phyloP scores from a whole-genome alignment of 805 yeast species.

The Metschnikowia borealis region DNA sequence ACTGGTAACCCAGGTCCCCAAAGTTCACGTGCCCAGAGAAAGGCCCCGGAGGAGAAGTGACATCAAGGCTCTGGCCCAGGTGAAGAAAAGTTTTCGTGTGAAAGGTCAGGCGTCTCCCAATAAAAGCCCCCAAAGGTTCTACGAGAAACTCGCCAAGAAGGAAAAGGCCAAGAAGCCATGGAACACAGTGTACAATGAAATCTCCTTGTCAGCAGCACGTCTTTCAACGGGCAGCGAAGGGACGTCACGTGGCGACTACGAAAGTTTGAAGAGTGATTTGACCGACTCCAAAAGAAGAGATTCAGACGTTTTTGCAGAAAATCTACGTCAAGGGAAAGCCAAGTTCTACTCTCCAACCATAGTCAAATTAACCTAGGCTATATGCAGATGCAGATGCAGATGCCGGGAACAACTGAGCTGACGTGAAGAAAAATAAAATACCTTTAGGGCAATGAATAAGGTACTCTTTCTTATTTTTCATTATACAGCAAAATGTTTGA shows the following conservation, averaged over 20 bases:
- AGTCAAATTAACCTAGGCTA: neutral
- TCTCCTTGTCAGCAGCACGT: slow-evolving; percentile 35
- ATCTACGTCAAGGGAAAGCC: slow-evolving; percentile 17
- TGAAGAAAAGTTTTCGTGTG: slow-evolving; percentile 6
- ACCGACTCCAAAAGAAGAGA: slow-evolving; percentile 23
- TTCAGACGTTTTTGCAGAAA: slow-evolving; percentile 18
- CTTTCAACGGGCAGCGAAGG: slow-evolving; percentile 32
- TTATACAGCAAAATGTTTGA: neutral
- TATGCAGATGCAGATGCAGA: neutral
- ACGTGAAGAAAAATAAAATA: neutral
- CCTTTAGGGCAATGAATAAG: neutral
- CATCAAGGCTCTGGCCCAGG: slow-evolving; percentile 2
- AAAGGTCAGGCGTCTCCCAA: slow-evolving; percentile 5
- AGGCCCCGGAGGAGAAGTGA: neutral
- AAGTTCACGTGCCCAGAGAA: neutral
- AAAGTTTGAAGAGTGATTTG: slow-evolving; percentile 26
- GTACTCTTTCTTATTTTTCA: neutral
- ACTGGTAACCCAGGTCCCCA: neutral
- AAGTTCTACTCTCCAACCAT: slow-evolving; percentile 7
- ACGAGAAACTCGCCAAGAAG: slow-evolving; percentile 3
- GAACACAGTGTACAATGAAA: slow-evolving; percentile 31
- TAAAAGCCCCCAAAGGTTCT: slow-evolving; percentile 2
- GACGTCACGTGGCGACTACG: slow-evolving; percentile 19
- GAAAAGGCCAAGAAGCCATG: slow-evolving; percentile 17
- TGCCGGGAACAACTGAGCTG: neutral